Evolutionary conservation across 2,329 filamentous ascomycete genomes (phyloP).

Genomic region (Bipolaris oryzae): DNA sequence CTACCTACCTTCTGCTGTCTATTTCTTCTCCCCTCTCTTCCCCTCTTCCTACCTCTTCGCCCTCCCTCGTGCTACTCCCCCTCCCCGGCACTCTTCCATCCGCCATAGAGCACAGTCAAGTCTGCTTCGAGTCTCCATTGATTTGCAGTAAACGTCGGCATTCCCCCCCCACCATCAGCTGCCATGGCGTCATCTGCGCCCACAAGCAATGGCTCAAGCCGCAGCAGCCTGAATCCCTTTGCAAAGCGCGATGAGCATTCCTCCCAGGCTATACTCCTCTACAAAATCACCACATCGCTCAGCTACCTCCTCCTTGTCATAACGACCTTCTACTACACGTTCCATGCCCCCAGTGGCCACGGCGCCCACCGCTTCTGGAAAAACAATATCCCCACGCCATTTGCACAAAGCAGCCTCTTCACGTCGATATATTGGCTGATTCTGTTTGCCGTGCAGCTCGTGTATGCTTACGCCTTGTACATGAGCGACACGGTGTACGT

Average conservation of each 20-base stretch:
- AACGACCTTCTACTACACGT: constrained; percentile 75
- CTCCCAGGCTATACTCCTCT: constrained; percentile 66
- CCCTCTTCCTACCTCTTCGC: neutral
- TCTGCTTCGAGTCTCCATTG: neutral
- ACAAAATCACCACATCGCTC: constrained; percentile 76
- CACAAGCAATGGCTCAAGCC: constrained; percentile 47
- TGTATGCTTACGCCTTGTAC: constrained; percentile 79
- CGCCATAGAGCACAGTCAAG: neutral
- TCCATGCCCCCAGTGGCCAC: constrained; percentile 68
- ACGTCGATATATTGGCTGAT: constrained; percentile 77
- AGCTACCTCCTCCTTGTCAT: constrained; percentile 77
- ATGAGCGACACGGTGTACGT: constrained; percentile 67
- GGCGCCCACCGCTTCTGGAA: constrained; percentile 70
- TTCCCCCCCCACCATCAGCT: neutral
- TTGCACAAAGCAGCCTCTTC: constrained; percentile 71
- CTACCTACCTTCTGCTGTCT: neutral
- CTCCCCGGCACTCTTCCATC: neutral
- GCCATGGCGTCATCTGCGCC: neutral
- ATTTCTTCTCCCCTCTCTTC: neutral
- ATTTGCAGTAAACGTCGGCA: neutral
- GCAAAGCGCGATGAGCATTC: constrained; percentile 70
- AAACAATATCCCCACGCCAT: constrained; percentile 75
- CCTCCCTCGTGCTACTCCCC: neutral
- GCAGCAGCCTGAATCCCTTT: constrained; percentile 69
- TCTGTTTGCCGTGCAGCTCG: constrained; percentile 75